Percentiles rank a stretch among this genome's conserved stretches.
These are phyloP conservation scores for Calonectria crousiana DNA, from an alignment of 2,329 filamentous ascomycete genomes.

Conservation along the genomic window DNA sequence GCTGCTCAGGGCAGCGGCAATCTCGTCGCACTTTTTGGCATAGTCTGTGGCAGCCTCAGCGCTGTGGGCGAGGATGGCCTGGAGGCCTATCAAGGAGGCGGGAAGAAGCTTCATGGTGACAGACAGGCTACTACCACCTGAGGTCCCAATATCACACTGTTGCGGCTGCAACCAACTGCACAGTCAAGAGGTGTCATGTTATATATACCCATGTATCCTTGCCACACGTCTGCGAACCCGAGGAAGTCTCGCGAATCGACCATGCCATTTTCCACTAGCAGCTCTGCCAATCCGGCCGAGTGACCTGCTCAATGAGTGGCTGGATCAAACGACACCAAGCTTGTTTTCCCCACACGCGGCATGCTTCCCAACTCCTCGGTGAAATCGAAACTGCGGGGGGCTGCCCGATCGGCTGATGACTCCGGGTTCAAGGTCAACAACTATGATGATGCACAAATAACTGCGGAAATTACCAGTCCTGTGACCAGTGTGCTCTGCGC, in stretches of 20 bases:
- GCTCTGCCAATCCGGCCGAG: not conserved
- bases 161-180: not conserved
- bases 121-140: not conserved
- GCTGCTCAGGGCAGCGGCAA: not conserved
- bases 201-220: not conserved
- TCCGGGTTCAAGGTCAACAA: not conserved
- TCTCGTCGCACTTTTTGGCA: conserved; percentile 13
- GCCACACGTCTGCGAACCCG: not conserved
- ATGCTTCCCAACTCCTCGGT: not conserved
- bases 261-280: not conserved
- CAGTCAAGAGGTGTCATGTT: not conserved
- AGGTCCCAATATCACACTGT: not conserved
- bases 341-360: not conserved
- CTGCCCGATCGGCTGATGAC: not conserved
- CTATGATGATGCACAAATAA: not conserved
- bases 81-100: not conserved
- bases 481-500: not conserved
- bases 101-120: conserved; percentile 16
- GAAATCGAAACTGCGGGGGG: conserved; percentile 8
- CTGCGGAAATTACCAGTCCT: not conserved
- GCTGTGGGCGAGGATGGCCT: not conserved
- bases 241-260: not conserved
- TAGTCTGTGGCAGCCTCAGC: conserved; percentile 4
- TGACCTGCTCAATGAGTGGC: not conserved
- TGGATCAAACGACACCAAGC: not conserved